phyloP scores from a whole-genome alignment of 2,329 filamentous ascomycete species.

The Calonectria henricotiae region DNA sequence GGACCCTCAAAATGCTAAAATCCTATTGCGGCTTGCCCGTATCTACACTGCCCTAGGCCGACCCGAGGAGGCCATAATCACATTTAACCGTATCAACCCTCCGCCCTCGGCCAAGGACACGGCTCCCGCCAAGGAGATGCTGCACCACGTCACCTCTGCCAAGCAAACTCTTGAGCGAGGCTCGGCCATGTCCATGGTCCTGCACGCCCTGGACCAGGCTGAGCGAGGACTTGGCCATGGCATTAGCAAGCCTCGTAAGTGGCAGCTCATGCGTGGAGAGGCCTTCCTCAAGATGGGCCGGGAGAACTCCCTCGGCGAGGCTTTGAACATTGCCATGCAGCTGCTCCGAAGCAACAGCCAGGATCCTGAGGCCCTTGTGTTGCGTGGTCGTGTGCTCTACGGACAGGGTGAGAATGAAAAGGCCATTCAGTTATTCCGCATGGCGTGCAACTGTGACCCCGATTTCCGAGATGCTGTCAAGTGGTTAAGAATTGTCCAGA shows the following conservation, averaged over 20 bases:
- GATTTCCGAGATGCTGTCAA: constrained; percentile 92
- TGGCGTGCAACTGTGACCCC: constrained; percentile 91
- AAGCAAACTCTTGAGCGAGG: constrained; percentile 83
- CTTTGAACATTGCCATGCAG: constrained; percentile 92
- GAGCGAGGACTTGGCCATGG: constrained; percentile 83
- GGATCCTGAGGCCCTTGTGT: constrained; percentile 93
- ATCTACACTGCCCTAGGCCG: constrained; percentile 91
- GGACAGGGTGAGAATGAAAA: constrained; percentile 95
- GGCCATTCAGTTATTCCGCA: constrained; percentile 91
- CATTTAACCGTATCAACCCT: constrained; percentile 86
- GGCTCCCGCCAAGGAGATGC: constrained; percentile 87
- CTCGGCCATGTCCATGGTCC: constrained; percentile 89
- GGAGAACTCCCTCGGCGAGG: constrained; percentile 89
- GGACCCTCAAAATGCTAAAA: constrained; percentile 90
- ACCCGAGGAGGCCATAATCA: constrained; percentile 88
- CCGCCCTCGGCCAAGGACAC: constrained; percentile 88
- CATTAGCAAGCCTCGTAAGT: constrained; percentile 90
- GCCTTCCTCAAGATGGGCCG: constrained; percentile 95
- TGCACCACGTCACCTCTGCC: constrained; percentile 84
- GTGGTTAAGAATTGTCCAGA: constrained; percentile 91
- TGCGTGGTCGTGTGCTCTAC: constrained; percentile 90
- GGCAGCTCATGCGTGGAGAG: constrained; percentile 93
- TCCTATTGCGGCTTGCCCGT: constrained; percentile 88
- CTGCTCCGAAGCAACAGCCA: constrained; percentile 89
- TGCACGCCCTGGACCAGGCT: constrained; percentile 93